These are phyloP conservation scores for Amorphotheca resinae DNA, from an alignment of 495 filamentous ascomycete genomes.

Conservation along the genomic window DNA sequence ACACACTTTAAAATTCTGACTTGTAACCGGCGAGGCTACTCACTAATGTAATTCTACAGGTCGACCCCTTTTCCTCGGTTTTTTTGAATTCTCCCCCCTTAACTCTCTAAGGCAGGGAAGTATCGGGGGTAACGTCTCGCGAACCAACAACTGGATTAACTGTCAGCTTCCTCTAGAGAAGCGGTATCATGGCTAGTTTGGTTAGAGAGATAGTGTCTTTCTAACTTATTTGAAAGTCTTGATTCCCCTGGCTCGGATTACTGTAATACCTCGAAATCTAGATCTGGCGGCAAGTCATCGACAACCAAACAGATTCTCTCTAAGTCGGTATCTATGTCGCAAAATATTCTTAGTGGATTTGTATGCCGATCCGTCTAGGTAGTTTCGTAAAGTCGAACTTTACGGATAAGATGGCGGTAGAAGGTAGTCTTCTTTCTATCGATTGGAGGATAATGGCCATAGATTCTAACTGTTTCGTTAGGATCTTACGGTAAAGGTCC, in stretches of 20 bases:
- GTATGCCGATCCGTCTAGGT: constrained; percentile 8
- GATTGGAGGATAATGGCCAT: constrained; percentile 26
- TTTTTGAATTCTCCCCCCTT: constrained; percentile 10
- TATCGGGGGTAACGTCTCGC: constrained; percentile 12
- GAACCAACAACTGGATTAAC: constrained; percentile 14
- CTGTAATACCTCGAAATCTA: constrained; percentile 4
- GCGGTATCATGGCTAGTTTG: constrained; percentile 7
- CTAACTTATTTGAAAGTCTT: constrained; percentile 9
- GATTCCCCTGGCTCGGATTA: constrained; percentile 8
- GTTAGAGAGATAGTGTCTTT: constrained; percentile 9
- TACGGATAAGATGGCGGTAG: constrained; percentile 25
- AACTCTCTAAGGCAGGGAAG: constrained; percentile 8
- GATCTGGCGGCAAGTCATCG: constrained; percentile 23
- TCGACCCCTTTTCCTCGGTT: constrained; percentile 9
- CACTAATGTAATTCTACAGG: constrained; percentile 5
- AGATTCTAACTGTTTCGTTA: constrained; percentile 25
- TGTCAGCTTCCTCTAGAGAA: constrained; percentile 13
- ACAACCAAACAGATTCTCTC: constrained; percentile 30
- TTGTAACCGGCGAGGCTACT: not conserved
- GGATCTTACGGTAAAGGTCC: constrained; percentile 28
- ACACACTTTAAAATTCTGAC: constrained; percentile 17
- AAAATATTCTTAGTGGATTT: constrained; percentile 24
- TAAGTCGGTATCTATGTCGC: constrained; percentile 28
- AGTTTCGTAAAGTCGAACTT: constrained; percentile 5
- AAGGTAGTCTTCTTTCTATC: constrained; percentile 20